Evolutionary conservation across 805 yeast species (phyloP), one percentile per base, ranked within the genome.

Genomic region (Ogataea sp.): DNA sequence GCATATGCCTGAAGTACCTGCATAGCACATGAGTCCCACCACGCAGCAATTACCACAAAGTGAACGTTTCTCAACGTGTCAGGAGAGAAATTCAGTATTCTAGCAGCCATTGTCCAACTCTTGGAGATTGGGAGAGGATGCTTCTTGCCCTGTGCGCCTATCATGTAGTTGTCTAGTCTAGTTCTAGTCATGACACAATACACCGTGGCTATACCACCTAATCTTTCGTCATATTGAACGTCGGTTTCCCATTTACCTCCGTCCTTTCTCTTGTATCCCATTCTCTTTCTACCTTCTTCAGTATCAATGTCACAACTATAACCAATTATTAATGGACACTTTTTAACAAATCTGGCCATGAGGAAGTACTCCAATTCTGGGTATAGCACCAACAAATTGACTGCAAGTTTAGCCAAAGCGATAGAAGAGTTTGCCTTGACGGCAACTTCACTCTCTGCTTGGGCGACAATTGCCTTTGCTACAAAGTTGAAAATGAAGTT

Each of bases 401-500:
- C 52, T 0, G 90, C 65, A 26, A 90, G 59, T 49, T 71, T 72
- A 0, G 86, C 95, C 34, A 93, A 62, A 0, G 98, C 95, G 8
- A 83, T 52, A 0, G 96, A 84, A 3, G 88, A 77, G 32, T 75
- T 73, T 2, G 94, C 80, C 42, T 80, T 75, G 0, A 84, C 94
- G 14, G 83, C 70, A 8, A 87, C 89, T 59, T 93, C 98, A 1
- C 94, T 76, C 59, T 89, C 97, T 1, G 97, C 90, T 61, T 93
- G 98, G 21, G 83, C 76, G 1, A 93, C 85, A 2, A 89, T 64
- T 3, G 90, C 83, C 54, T 93, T 93, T 5, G 96, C 83, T 23
- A 84, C 72, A 52, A 81, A 82, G 53, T 93, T 93, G 27, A 88
- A 61, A 6, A 83, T 70, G 88, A 94, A 89, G 26, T 70, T 58